Percentiles rank a stretch among this genome's conserved stretches.
Evolutionary conservation across 2,329 filamentous ascomycete species (phyloP).

Genomic region (Fusarium sterilihyphosum): DNA sequence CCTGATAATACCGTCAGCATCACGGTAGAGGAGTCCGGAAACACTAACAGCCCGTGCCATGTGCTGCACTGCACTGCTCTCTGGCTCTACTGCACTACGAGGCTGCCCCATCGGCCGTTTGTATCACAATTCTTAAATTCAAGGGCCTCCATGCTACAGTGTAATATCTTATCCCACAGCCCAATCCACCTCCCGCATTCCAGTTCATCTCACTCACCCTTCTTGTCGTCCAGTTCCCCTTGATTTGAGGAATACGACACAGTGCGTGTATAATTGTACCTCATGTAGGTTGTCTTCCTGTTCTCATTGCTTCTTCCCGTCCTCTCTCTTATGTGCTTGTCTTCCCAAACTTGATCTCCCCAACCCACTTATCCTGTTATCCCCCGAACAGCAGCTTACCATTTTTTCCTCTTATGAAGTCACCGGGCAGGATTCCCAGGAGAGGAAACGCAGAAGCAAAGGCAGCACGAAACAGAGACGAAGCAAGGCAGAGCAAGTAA

Average conservation of each 20-base stretch:
- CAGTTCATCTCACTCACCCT: constrained; percentile 31
- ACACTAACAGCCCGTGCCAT: not conserved
- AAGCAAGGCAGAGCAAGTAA: constrained; percentile 29
- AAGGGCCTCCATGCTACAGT: constrained; percentile 25
- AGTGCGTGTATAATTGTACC: constrained; percentile 27
- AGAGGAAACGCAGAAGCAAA: constrained; percentile 24
- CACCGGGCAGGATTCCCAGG: constrained; percentile 24
- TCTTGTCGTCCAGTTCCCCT: constrained; percentile 16
- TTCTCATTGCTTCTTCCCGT: constrained; percentile 10
- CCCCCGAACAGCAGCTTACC: constrained; percentile 8
- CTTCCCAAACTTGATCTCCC: constrained; percentile 25
- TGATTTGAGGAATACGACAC: constrained; percentile 20
- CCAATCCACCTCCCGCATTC: constrained; percentile 29
- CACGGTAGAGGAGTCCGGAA: constrained; percentile 3
- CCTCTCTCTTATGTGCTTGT: not conserved
- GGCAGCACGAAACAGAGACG: constrained; percentile 13
- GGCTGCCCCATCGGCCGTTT: constrained; percentile 1
- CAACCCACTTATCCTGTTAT: constrained; percentile 27
- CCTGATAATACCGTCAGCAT: constrained; percentile 25
- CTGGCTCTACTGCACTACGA: constrained; percentile 2
- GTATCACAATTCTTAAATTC: constrained; percentile 19
- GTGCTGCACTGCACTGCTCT: not conserved
- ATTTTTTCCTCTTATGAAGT: constrained; percentile 25
- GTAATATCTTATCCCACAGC: constrained; percentile 27
- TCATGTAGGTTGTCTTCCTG: not conserved